These are phyloP conservation scores for Tolypocladium tundrense DNA, from an alignment of 2,329 filamentous ascomycete species.

Conservation along the genomic window DNA sequence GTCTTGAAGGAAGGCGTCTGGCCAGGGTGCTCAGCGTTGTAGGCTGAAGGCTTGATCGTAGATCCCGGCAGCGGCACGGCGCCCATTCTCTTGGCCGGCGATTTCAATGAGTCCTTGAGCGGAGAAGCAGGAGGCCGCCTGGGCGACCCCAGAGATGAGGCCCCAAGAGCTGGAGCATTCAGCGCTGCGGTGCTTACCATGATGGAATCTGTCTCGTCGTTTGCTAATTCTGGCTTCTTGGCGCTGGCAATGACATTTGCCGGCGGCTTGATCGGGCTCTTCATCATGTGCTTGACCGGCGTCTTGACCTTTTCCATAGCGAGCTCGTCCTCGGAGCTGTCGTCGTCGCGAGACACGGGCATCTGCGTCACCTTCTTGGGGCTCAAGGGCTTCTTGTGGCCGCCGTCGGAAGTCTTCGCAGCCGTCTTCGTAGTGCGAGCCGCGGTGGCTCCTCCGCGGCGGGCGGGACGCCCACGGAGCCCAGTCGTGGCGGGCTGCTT, in stretches of 20 bases:
- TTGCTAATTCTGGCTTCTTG: conserved; percentile 5
- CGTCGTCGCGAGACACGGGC: conserved; percentile 31
- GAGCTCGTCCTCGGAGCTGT: conserved; percentile 49
- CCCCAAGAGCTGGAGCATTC: not conserved
- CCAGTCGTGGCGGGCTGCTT: conserved; percentile 25
- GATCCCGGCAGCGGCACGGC: conserved; percentile 20
- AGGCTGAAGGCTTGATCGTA: conserved; percentile 15
- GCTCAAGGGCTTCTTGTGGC: conserved; percentile 43
- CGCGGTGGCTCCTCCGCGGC: conserved; percentile 22
- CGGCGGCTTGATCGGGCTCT: conserved; percentile 43
- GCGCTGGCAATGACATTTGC: conserved; percentile 2
- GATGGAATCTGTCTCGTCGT: conserved; percentile 6
- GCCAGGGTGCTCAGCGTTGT: conserved; percentile 5
- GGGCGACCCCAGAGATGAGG: conserved; percentile 36
- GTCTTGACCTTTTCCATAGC: conserved; percentile 36
- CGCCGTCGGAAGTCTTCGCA: conserved; percentile 13
- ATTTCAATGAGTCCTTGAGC: conserved; percentile 43
- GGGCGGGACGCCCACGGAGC: conserved; percentile 32
- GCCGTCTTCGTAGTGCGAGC: conserved; percentile 22
- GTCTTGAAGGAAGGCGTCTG: conserved; percentile 25
- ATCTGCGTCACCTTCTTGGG: conserved; percentile 56
- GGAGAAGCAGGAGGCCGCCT: conserved; percentile 42
- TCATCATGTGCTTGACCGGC: conserved; percentile 41
- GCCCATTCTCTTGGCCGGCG: conserved; percentile 38
- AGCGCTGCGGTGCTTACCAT: conserved; percentile 14